Conservation (phyloP, 2,329 filamentous ascomycete species). For the Piedraia hortae region DNA sequence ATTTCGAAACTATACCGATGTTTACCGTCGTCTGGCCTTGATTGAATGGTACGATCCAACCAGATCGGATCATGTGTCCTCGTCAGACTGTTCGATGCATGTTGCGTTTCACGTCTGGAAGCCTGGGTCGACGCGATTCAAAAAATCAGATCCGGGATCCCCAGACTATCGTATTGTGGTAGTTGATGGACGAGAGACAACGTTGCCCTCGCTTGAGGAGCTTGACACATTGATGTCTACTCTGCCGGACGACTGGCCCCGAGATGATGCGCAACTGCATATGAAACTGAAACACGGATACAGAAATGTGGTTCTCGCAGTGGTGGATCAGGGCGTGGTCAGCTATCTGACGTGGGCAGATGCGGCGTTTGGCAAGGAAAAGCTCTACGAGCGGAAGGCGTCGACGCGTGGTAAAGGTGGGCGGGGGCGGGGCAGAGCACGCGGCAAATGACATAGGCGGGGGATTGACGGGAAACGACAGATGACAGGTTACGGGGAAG, state of each 20-base stretch:
- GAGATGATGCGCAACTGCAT: conserved; percentile 29
- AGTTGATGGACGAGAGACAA: conserved; percentile 43
- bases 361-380: conserved; percentile 45
- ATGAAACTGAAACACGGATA: conserved; percentile 59
- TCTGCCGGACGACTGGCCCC: conserved; percentile 37
- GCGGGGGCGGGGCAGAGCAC: no score
- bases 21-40: conserved; percentile 51
- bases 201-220: conserved; percentile 45
- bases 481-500: no score
- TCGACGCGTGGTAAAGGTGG: no score
- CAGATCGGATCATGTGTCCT: conserved; percentile 5
- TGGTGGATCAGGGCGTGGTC: conserved; percentile 71
- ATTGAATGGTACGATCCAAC: conserved; percentile 42
- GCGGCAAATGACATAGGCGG: no score
- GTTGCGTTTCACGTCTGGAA: conserved; percentile 69
- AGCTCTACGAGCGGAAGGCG: conserved; percentile 43
- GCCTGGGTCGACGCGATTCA: conserved; percentile 33
- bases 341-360: conserved; percentile 68
- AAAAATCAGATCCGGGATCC: conserved; percentile 47
- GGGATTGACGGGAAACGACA: no score
- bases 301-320: conserved; percentile 57
- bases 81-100: conserved; percentile 29
- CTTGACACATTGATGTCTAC: conserved; percentile 43
- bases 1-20: conserved; percentile 29
- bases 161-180: conserved; percentile 74